Evolutionary conservation across 805 yeast genomes (phyloP).

Genomic region (Starmerella cellae): DNA sequence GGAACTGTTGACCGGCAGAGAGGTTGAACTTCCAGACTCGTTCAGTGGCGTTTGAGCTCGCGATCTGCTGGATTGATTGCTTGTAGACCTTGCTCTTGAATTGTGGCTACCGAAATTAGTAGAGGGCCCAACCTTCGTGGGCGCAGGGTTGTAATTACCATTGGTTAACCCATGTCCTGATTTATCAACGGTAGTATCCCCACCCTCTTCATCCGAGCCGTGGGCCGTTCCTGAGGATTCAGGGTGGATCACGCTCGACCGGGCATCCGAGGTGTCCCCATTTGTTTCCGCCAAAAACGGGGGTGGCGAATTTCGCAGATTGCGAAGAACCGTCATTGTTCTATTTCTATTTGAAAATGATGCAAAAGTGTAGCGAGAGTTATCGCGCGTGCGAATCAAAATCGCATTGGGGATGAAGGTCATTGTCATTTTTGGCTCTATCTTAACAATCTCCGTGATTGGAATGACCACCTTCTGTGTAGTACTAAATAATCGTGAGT

Average conservation of each 20-base stretch:
- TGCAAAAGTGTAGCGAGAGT: slow-evolving; percentile 64
- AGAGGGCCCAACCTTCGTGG: slow-evolving; percentile 3
- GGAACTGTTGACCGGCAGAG: neutral
- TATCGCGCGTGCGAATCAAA: slow-evolving; percentile 34
- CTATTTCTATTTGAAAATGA: slow-evolving; percentile 74
- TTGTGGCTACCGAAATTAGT: neutral
- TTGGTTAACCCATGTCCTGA: neutral
- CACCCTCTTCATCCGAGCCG: neutral
- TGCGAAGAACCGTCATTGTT: slow-evolving; percentile 50
- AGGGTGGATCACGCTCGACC: neutral
- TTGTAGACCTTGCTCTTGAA: neutral
- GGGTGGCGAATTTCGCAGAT: slow-evolving; percentile 15
- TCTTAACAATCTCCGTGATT: slow-evolving; percentile 50
- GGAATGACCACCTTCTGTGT: slow-evolving; percentile 66
- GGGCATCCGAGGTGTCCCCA: neutral
- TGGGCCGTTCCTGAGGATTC: neutral
- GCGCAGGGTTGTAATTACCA: neutral
- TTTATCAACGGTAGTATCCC: neutral
- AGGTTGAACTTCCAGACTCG: neutral
- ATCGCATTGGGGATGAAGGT: slow-evolving; percentile 89
- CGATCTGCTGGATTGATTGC: neutral
- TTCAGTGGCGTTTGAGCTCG: neutral
- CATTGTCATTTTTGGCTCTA: slow-evolving; percentile 75
- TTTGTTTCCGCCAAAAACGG: no score
- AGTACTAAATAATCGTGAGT: slow-evolving; percentile 82